Base-by-base conservation (phyloP, 352 stramenopile genomes). In the Chrysophaeum taylorii region DNA sequence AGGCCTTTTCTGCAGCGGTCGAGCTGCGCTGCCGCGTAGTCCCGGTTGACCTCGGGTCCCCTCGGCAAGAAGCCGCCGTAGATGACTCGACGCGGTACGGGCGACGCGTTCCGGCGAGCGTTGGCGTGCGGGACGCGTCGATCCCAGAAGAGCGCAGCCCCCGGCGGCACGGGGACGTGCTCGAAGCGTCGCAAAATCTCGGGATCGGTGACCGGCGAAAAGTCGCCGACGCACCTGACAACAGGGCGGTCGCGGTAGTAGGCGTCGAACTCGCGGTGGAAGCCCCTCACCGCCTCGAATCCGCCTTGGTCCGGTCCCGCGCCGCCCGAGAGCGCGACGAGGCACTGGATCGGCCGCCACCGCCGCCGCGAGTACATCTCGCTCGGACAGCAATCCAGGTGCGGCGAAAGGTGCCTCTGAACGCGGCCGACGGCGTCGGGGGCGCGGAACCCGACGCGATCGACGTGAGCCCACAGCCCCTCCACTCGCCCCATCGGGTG, bases 171-270 rank as follows among this genome's bases (percentile, higher is more conserved):
- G 25, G 79, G 70, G 14, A 92, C 79, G 67, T 82, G 85, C 61
- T 84, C 73, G 74, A 89, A 91, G 27, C 85, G 84, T 21, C 66
- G 67, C 64, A 94, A 88, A 27, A 93, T 73, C 0, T 77, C 79
- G 1, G 82, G 78, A 60, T 94, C 88, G 73, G 91, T 87, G 42
- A 86, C 78, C 81, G 90, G 87, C 0, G 86, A 87, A 67, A 93
- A 93, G 64, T 94, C 85, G 0, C 88, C 88, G 1, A 94, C 78
- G 76, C 87, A 93, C n/a, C n/a, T n/a, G n/a, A n/a, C n/a, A n/a
- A n/a, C n/a, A 35, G 92, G 85, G 21, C 27, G 23, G 33, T 38
- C n/a, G 4, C 27, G 23, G 43, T 52, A 68, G 39, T 42, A 62
- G 42, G 27, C n/a, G 2, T 78, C 63, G 70, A 94, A 93, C 68